Conservation (phyloP, 495 filamentous ascomycete species). For the Achaetomiella virescens region DNA sequence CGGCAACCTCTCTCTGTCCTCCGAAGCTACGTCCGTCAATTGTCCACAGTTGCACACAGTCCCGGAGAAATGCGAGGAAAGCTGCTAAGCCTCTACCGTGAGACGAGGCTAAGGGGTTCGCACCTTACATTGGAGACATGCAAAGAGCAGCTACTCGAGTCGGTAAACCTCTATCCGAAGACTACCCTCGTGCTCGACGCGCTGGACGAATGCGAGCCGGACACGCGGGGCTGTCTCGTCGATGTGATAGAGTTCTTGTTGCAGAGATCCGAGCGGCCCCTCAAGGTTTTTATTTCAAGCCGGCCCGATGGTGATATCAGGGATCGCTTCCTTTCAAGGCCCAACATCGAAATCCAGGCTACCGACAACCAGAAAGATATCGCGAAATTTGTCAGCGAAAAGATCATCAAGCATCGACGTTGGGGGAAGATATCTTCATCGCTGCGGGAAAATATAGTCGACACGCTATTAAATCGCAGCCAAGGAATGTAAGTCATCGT, state of each 20-base stretch:
- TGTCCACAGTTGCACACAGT: conserved; percentile 22
- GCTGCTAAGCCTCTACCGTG: conserved; percentile 7
- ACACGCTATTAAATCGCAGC: conserved; percentile 1
- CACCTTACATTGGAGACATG: conserved; percentile 22
- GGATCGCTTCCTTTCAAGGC: conserved; percentile 15
- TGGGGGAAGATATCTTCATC: conserved; percentile 11
- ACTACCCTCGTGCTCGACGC: conserved; percentile 26
- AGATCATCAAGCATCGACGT: conserved; percentile 12
- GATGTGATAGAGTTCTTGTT: conserved; percentile 19
- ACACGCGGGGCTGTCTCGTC: conserved; percentile 15
- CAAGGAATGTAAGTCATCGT: conserved; percentile 9
- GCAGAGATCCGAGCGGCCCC: conserved; percentile 19
- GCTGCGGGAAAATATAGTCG: conserved; percentile 22
- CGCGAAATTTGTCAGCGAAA: conserved; percentile 19
- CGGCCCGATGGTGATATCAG: conserved; percentile 35
- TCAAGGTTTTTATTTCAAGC: conserved; percentile 45
- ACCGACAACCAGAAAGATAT: conserved; percentile 28
- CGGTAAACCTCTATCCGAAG: conserved; percentile 19
- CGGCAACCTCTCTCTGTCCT: conserved; percentile 29
- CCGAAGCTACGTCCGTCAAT: conserved; percentile 35
- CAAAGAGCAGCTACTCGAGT: conserved; percentile 20
- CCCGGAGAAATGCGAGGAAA: conserved; percentile 14
- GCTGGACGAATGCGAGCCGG: conserved; percentile 23
- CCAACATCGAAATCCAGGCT: conserved; percentile 34
- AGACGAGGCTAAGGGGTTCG: conserved; percentile 13